phyloP scores from a whole-genome alignment of 768 basidiomycete genomes.

The Rhodosporidiobolus odoratus region DNA sequence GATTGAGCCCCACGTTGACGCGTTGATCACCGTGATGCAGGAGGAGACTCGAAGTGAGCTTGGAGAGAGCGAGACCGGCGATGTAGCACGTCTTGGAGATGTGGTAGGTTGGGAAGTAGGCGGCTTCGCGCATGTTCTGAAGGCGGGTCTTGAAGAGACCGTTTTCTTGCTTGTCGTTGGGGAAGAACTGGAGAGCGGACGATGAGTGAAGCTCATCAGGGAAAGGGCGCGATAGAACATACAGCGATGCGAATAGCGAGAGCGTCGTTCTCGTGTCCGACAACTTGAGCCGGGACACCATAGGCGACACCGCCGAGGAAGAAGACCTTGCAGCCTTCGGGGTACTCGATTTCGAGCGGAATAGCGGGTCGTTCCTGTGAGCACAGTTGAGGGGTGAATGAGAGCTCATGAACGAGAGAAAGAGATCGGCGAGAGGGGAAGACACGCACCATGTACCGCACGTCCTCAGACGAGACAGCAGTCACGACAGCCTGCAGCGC shows the following conservation, averaged over 20 bases:
- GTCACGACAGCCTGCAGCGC: slow-evolving; percentile 80
- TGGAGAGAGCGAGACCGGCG: slow-evolving; percentile 72
- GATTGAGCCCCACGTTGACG: slow-evolving; percentile 81
- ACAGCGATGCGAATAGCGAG: slow-evolving; percentile 86
- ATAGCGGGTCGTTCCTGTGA: slow-evolving; percentile 75
- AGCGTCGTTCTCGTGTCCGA: slow-evolving; percentile 61
- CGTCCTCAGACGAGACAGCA: slow-evolving; percentile 79
- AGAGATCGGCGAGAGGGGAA: background rate
- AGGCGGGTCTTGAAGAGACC: slow-evolving; percentile 70
- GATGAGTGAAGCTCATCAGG: background rate
- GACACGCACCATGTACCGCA: slow-evolving; percentile 51
- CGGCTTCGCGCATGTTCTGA: slow-evolving; percentile 50
- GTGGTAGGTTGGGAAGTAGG: slow-evolving; percentile 73
- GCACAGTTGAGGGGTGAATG: slow-evolving; percentile 39
- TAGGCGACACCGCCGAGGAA: slow-evolving; percentile 93
- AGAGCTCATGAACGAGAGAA: background rate
- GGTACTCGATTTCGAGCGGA: slow-evolving; percentile 80
- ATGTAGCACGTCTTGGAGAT: slow-evolving; percentile 69
- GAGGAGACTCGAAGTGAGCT: slow-evolving; percentile 90
- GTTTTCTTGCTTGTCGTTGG: slow-evolving; percentile 72
- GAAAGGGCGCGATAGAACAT: slow-evolving; percentile 42
- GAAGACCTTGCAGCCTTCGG: slow-evolving; percentile 82
- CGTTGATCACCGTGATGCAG: slow-evolving; percentile 70
- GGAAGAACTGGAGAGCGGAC: slow-evolving; percentile 66
- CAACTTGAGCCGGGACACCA: slow-evolving; percentile 89